These are phyloP conservation scores for Crotalaria pallida DNA, from an alignment of 306 rosid species.

Conservation along the genomic window DNA sequence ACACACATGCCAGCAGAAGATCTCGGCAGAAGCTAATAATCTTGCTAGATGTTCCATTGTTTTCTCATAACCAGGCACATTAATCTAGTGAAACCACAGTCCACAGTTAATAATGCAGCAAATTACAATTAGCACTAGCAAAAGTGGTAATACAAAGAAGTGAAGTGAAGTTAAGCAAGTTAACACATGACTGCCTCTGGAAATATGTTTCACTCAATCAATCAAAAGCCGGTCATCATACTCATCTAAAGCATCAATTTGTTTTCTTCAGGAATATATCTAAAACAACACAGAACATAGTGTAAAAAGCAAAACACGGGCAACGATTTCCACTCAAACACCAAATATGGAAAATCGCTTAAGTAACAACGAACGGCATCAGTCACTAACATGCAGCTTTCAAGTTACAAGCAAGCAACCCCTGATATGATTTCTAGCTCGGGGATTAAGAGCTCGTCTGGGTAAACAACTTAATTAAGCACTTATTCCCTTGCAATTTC, in stretches of 20 bases:
- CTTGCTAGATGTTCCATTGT: not conserved
- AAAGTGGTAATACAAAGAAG: not conserved
- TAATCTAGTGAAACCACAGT: not conserved
- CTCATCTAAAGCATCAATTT: not conserved
- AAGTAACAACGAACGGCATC: not conserved
- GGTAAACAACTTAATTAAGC: too few species aligned
- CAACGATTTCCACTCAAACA: not conserved
- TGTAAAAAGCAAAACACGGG: not conserved
- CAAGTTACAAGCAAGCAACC: conserved; percentile 9
- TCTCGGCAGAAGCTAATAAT: not conserved
- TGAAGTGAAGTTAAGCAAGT: not conserved
- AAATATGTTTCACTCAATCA: not conserved
- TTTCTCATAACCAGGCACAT: not conserved
- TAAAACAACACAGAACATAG: not conserved
- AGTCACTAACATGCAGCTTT: not conserved
- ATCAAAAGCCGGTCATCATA: not conserved
- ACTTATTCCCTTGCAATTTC: too few species aligned
- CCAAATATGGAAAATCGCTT: not conserved
- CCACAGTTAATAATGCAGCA: not conserved
- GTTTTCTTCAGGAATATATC: not conserved
- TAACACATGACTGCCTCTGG: not conserved
- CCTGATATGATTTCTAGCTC: not conserved
- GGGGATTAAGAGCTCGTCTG: not conserved
- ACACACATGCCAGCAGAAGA: not conserved
- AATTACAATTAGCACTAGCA: not conserved